Conservation (phyloP, 371 early-diverging fungal genomes). For the Blakeslea trispora region DNA sequence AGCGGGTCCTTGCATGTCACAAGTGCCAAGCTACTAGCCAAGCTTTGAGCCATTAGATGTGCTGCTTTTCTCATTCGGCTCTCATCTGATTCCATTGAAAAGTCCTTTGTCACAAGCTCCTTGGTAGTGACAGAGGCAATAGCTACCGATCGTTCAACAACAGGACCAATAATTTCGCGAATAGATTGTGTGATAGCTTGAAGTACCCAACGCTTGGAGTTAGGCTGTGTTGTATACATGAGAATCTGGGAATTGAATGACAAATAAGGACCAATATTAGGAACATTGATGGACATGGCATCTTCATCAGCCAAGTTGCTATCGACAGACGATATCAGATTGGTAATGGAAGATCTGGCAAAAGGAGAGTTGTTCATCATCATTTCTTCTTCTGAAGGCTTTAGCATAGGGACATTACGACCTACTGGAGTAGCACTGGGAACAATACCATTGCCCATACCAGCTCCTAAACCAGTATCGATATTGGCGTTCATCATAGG, state of each 20-base stretch:
- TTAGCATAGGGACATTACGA: not conserved
- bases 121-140: conserved; percentile 91
- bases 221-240: conserved; percentile 79
- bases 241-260: conserved; percentile 71
- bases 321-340: conserved; percentile 10
- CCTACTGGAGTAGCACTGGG: not conserved
- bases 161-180: conserved; percentile 83
- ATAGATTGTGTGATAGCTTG: conserved; percentile 90
- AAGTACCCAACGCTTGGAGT: conserved; percentile 79
- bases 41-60: conserved; percentile 88
- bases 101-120: conserved; percentile 92
- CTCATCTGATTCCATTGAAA: conserved; percentile 91
- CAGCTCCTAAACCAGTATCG: no score
- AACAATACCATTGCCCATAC: no score
- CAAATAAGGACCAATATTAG: conserved; percentile 68
- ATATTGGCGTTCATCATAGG: no score
- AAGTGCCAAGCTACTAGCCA: conserved; percentile 80
- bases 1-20: conserved; percentile 94
- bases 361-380: conserved; percentile 10
- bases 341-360: conserved; percentile 20
- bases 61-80: conserved; percentile 91
- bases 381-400: conserved; percentile 9
- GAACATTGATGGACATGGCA: conserved; percentile 38
- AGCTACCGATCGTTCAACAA: conserved; percentile 89
- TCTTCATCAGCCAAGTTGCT: conserved; percentile 18